Percentiles rank a stretch among this genome's conserved stretches.
phyloP scores from a whole-genome alignment of 202 grass and related monocot genomes.

The Alloteropsis angusta region DNA sequence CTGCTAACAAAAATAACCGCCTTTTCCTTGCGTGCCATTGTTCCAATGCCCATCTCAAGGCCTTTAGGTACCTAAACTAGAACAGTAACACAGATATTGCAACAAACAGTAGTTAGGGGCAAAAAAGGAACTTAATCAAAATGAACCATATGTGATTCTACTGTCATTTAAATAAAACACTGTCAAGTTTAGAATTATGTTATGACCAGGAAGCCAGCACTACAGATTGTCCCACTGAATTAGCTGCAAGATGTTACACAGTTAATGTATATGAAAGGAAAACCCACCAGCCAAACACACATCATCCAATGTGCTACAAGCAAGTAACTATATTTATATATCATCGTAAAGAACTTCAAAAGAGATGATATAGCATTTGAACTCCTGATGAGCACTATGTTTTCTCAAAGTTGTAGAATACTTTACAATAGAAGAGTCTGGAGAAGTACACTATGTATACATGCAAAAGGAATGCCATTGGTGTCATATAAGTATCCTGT shows the following conservation, averaged over 20 bases:
- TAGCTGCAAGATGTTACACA: background rate
- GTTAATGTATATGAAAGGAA: conserved; percentile 2
- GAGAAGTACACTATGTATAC: background rate
- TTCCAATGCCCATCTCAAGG: conserved; percentile 91
- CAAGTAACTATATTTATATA: background rate
- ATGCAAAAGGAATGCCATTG: background rate
- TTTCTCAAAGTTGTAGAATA: conserved; percentile 9
- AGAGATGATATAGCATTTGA: background rate
- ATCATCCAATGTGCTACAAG: background rate
- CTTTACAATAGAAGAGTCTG: background rate
- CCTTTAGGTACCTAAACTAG: conserved; percentile 89
- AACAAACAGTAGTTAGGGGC: conserved; percentile 19
- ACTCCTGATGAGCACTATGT: background rate
- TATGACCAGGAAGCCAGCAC: background rate
- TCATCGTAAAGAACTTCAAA: background rate
- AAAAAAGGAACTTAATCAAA: background rate
- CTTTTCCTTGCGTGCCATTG: conserved; percentile 76
- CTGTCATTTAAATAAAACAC: background rate
- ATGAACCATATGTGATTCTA: conserved; percentile 6
- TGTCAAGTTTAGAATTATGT: background rate
- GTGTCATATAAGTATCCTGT: conserved; percentile 10
- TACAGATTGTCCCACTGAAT: background rate
- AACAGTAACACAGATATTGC: conserved; percentile 30
- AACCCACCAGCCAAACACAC: background rate
- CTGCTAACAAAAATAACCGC: conserved; percentile 69